phyloP scores from a whole-genome alignment of 345 rosid genomes.

The Garcia nutans region DNA sequence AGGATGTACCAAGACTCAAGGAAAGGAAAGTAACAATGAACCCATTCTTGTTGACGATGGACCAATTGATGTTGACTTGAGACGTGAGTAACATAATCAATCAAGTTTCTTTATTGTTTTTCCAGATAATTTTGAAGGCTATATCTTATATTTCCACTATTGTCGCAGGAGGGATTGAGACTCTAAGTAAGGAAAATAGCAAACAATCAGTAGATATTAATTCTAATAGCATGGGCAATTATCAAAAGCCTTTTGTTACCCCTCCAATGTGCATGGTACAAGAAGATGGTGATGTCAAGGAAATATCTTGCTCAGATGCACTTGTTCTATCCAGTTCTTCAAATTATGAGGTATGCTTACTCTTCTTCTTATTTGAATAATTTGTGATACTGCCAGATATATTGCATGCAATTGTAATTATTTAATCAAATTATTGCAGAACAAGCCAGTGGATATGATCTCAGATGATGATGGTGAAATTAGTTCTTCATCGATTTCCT shows the following conservation, averaged over 20 bases:
- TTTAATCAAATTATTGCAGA: constrained; percentile 35
- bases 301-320: constrained; percentile 20
- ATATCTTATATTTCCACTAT: not conserved
- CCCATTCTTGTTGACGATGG: constrained; percentile 16
- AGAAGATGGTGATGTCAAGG: constrained; percentile 14
- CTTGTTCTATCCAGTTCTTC: constrained; percentile 26
- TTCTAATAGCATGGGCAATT: constrained; percentile 12
- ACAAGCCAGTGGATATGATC: constrained; percentile 18
- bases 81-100: constrained; percentile 11
- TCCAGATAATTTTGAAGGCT: not conserved
- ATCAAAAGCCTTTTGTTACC: constrained; percentile 8
- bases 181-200: constrained; percentile 12
- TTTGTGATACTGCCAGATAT: not conserved
- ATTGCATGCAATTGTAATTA: not conserved
- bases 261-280: constrained; percentile 8
- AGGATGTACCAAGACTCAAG: not conserved
- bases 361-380: not conserved
- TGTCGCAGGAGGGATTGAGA: constrained; percentile 11
- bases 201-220: constrained; percentile 18
- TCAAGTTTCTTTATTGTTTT: not conserved
- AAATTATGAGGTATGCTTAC: constrained; percentile 21
- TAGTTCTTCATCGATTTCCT: constrained; percentile 18
- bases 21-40: constrained; percentile 12
- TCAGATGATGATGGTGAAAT: constrained; percentile 31
- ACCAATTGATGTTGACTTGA: constrained; percentile 25